phyloP scores from a whole-genome alignment of 768 basidiomycete genomes.

The Mycena albidolilacea region DNA sequence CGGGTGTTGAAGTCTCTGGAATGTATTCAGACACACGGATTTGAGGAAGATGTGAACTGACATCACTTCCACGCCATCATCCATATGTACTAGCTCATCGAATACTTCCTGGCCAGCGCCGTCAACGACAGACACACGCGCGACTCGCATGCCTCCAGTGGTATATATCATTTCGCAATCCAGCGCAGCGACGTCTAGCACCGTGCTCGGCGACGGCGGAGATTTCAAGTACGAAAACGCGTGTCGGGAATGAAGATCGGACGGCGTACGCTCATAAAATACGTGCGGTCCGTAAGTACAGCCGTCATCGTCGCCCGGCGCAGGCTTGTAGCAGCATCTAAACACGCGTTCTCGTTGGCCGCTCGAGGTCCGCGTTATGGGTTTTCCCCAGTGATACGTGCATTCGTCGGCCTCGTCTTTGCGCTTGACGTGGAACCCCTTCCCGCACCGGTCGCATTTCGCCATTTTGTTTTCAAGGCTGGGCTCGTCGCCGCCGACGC shows the following conservation, averaged over 20 bases:
- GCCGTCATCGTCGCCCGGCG: conserved; percentile 65
- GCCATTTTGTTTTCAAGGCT: conserved; percentile 71
- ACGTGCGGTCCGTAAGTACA: conserved; percentile 90
- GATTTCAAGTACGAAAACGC: conserved; percentile 70
- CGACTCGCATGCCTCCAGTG: conserved; percentile 92
- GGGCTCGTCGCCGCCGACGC: conserved; percentile 75
- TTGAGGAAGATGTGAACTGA: conserved; percentile 51
- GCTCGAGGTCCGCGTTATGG: not conserved
- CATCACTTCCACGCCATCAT: conserved; percentile 85
- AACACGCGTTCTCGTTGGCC: conserved; percentile 80
- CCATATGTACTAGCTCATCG: conserved; percentile 87
- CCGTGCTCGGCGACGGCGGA: conserved; percentile 44
- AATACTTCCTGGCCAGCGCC: conserved; percentile 80
- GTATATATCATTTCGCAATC: conserved; percentile 99
- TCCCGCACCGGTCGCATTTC: conserved; percentile 86
- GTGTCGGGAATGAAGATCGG: conserved; percentile 80
- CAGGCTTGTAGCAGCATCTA: conserved; percentile 83
- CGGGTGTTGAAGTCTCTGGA: conserved; percentile 92
- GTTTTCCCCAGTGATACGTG: conserved; percentile 81
- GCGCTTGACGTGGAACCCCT: conserved; percentile 77
- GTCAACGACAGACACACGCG: conserved; percentile 92
- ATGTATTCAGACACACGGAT: conserved; percentile 9
- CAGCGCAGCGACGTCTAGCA: conserved; percentile 86
- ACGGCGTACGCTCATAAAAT: conserved; percentile 83
- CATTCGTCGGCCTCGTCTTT: conserved; percentile 74